Percentiles rank a stretch among this genome's conserved stretches.
Evolutionary conservation across 2,329 filamentous ascomycete species (phyloP).

Genomic region (Cytospora schulzeri): DNA sequence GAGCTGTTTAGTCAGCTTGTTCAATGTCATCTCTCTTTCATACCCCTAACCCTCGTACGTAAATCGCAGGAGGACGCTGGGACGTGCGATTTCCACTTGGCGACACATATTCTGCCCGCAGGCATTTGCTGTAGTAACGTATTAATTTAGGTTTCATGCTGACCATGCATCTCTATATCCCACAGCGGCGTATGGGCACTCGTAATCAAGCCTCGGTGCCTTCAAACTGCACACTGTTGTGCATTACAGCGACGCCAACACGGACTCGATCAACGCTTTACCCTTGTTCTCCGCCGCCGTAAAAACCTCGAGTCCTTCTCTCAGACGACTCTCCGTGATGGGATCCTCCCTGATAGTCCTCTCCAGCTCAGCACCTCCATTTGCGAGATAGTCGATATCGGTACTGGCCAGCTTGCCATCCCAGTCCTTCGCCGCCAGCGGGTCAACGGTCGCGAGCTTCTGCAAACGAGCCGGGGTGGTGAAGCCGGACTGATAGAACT

Average conservation of each 20-base stretch:
- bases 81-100: too few relatives aligned
- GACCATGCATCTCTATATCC: too few relatives aligned
- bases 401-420: conserved; percentile 45
- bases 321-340: conserved; percentile 40
- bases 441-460: conserved; percentile 42
- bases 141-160: too few relatives aligned
- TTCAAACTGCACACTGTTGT: background rate
- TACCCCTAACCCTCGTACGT: background rate
- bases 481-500: conserved; percentile 39
- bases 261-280: conserved; percentile 36
- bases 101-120: too few relatives aligned
- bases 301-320: conserved; percentile 45
- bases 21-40: background rate
- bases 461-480: conserved; percentile 39
- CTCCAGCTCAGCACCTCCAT: conserved; percentile 46
- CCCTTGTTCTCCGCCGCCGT: conserved; percentile 35
- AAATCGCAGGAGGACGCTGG: too few relatives aligned
- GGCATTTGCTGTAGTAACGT: too few relatives aligned
- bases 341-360: conserved; percentile 45
- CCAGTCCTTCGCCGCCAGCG: conserved; percentile 41
- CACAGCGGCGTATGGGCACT: too few relatives aligned
- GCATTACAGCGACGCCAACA: conserved; percentile 23
- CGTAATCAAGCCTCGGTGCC: too few relatives aligned
- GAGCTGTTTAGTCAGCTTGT: background rate
- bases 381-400: conserved; percentile 49